phyloP scores from a whole-genome alignment of 1,284 basidiomycete genomes.

The Moniliella sp. region DNA sequence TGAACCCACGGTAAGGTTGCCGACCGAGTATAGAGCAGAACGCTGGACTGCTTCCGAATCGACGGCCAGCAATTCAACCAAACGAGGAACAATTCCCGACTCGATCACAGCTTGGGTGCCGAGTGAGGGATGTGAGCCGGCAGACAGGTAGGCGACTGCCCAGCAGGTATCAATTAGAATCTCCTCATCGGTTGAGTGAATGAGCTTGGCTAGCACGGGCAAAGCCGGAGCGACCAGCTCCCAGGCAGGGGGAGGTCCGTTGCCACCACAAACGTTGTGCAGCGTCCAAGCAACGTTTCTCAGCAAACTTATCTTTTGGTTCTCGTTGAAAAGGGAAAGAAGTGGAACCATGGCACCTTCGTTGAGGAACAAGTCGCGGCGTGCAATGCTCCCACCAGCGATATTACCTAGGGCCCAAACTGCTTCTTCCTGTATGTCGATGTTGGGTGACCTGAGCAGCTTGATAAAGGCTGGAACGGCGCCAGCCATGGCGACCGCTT shows the following conservation, averaged over 20 bases:
- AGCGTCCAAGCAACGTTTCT: constrained; percentile 33
- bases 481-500: constrained; percentile 79
- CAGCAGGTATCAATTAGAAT: constrained; percentile 98
- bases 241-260: constrained; percentile 33
- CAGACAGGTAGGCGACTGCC: constrained; percentile 97
- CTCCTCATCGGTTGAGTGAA: constrained; percentile 96
- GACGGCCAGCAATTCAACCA: constrained; percentile 91
- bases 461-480: constrained; percentile 90
- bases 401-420: constrained; percentile 34
- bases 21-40: constrained; percentile 84
- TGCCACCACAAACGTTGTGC: constrained; percentile 32
- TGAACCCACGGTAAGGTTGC: constrained; percentile 95
- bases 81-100: constrained; percentile 81
- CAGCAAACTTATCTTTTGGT: constrained; percentile 33
- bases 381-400: constrained; percentile 30
- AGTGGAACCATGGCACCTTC: constrained; percentile 26
- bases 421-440: constrained; percentile 32
- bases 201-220: constrained; percentile 83
- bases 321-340: constrained; percentile 27
- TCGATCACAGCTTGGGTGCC: constrained; percentile 99
- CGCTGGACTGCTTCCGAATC: constrained; percentile 94
- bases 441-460: constrained; percentile 28
- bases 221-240: constrained; percentile 59
- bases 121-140: constrained; percentile 93
- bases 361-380: constrained; percentile 28